Base-by-base conservation (phyloP, 768 basidiomycete species). In the Hygrocybe coccinea region DNA sequence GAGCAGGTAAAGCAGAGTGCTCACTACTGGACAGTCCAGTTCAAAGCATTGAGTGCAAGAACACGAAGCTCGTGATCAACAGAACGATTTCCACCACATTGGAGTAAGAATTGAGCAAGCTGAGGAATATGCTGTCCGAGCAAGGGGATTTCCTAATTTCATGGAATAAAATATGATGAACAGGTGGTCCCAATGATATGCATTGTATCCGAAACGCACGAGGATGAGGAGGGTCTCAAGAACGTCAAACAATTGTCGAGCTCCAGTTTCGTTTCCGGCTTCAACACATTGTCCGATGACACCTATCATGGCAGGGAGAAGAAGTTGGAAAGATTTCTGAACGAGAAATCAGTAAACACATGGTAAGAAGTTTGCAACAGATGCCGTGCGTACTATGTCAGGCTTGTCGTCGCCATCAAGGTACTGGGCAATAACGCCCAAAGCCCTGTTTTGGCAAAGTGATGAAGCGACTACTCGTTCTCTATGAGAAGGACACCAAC, bases 1-100 rank as follows among this genome's bases (percentile, higher is more conserved):
- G 17, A n/a, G 5, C 9, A 35, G 37, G 48, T 11, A 29, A 12
- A 35, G 44, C 11, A 29, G 17, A 3, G 1, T 56, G 21, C 87
- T 63, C 64, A 86, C 93, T 98, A 98, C 78, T 95, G 89, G 52
- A 98, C 87, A 7, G 94, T 92, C 95, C 95, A 98, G 66, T 92
- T 89, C 8, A 99, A 82, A 6, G 91, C 89, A 65, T 97, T 98
- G 37, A 99, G 80, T 9, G 89, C 86, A 62, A 97, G 86, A 57
- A 94, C 82, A 55, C 97, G 88, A 56, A 97, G 82, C 50, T 90
- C 92, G 47, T 74, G 71, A 44, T 91, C 89, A 64, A 86, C 84
- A 10, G 74, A 71, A 59, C 79, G 80, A 76, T 95, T 94, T 33
- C 80, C 85, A 54, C 92, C 95, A 41, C 86, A 87, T 46, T 77